phyloP scores from a whole-genome alignment of 495 filamentous ascomycete species.

The Staphylotrichum longicolle region DNA sequence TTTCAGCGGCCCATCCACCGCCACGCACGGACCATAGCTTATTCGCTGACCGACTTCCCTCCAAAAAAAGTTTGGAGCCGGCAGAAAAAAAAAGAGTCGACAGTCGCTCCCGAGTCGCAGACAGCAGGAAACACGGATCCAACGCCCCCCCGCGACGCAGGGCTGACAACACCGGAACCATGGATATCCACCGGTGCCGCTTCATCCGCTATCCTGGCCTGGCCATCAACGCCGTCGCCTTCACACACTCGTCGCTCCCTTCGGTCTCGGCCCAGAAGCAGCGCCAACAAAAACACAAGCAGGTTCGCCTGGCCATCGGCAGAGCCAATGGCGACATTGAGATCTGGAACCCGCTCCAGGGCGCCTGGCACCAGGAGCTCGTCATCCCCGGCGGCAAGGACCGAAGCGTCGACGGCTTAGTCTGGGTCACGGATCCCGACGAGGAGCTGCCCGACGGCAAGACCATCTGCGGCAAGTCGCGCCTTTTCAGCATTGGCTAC shows the following conservation, averaged over 20 bases:
- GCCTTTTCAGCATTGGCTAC: conserved; percentile 95
- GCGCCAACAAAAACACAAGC: conserved; percentile 42
- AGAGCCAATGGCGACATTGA: conserved; percentile 95
- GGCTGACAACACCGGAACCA: conserved; percentile 39
- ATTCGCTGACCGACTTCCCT: conserved; percentile 27
- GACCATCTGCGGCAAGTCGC: conserved; percentile 66
- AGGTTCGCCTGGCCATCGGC: conserved; percentile 79
- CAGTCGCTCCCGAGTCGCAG: neutral
- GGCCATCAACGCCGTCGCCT: conserved; percentile 89
- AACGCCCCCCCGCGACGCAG: conserved; percentile 13
- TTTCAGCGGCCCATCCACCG: neutral
- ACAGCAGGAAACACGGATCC: conserved; percentile 9
- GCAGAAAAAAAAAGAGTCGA: conserved; percentile 39
- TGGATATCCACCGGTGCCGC: conserved; percentile 97
- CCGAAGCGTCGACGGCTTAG: conserved; percentile 82
- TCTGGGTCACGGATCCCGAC: conserved; percentile 86
- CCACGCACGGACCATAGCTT: conserved; percentile 33
- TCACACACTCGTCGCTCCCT: conserved; percentile 74
- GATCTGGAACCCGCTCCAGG: conserved; percentile 91
- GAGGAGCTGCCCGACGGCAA: conserved; percentile 60
- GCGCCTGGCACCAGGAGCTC: conserved; percentile 86
- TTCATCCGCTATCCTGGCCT: conserved; percentile 94
- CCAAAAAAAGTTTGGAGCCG: conserved; percentile 23
- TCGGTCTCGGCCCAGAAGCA: conserved; percentile 59
- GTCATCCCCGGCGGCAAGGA: conserved; percentile 81